phyloP scores from a whole-genome alignment of 2,329 filamentous ascomycete species.

The Botrytis galanthina region DNA sequence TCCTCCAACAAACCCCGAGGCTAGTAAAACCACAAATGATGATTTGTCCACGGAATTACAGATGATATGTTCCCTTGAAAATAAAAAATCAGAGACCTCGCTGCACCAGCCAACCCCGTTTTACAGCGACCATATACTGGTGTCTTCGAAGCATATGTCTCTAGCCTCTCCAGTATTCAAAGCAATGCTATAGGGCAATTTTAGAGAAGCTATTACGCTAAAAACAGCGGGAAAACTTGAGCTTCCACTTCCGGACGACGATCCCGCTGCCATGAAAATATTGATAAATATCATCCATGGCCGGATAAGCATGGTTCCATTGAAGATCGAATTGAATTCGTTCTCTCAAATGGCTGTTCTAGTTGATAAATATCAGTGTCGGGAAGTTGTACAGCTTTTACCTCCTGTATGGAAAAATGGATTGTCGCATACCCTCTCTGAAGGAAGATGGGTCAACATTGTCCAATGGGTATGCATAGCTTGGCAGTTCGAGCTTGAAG shows the following conservation, averaged over 20 bases:
- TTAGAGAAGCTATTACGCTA: background rate
- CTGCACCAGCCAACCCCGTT: background rate
- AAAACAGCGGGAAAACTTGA: background rate
- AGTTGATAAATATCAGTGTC: slow-evolving; percentile 4
- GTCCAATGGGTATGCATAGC: background rate
- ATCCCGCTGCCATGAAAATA: background rate
- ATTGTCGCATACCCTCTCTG: too few relatives aligned
- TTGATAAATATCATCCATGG: background rate
- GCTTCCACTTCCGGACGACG: slow-evolving; percentile 1
- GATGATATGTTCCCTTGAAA: background rate
- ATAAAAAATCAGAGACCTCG: background rate
- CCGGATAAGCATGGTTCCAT: background rate
- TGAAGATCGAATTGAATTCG: background rate
- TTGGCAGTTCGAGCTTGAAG: background rate
- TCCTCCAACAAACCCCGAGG: too few relatives aligned
- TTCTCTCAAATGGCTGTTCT: background rate
- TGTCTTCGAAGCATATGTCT: slow-evolving; percentile 15
- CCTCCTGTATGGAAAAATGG: too few relatives aligned
- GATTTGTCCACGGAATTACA: background rate
- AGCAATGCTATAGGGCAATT: background rate
- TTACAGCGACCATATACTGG: background rate
- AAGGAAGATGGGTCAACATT: too few relatives aligned
- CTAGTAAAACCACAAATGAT: background rate
- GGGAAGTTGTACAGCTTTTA: too few relatives aligned
- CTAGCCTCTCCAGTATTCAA: slow-evolving; percentile 6